phyloP scores from a whole-genome alignment of 306 rosid genomes.

The Gynostemma pentaphyllum region DNA sequence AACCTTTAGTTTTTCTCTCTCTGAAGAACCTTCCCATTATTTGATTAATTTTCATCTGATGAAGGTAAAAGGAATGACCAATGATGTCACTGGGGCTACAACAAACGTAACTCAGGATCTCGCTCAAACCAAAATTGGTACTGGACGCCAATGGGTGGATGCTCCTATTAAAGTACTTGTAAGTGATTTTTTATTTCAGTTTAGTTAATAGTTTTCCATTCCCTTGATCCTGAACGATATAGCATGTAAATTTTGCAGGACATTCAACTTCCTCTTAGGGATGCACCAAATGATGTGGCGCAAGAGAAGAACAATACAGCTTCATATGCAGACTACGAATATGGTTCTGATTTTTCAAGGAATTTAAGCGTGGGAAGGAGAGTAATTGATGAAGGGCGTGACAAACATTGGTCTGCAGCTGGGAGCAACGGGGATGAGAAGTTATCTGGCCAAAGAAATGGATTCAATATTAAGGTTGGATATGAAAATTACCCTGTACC shows the following conservation, averaged over 20 bases:
- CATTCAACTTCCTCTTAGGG: conserved; percentile 42
- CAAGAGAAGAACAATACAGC: conserved; percentile 39
- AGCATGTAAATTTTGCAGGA: conserved; percentile 36
- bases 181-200: conserved; percentile 18
- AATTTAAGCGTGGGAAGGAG: conserved; percentile 34
- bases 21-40: background rate
- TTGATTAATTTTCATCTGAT: conserved; percentile 8
- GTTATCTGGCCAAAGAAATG: conserved; percentile 52
- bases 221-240: conserved; percentile 11
- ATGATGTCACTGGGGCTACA: conserved; percentile 35
- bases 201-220: background rate
- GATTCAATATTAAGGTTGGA: conserved; percentile 38
- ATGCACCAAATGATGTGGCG: conserved; percentile 30
- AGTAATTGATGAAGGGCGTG: conserved; percentile 39
- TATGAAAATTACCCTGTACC: conserved; percentile 32
- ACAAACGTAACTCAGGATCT: conserved; percentile 34
- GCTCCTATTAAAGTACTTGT: conserved; percentile 42
- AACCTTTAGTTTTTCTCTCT: background rate
- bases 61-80: conserved; percentile 50
- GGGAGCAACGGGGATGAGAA: conserved; percentile 33
- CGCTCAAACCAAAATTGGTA: conserved; percentile 30
- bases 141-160: conserved; percentile 58
- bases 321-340: conserved; percentile 44
- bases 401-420: conserved; percentile 46
- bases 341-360: conserved; percentile 39